A percentile compares a stretch with the other conserved stretches of the same genome.
These are phyloP conservation scores for Cucumis sativus DNA, from an alignment of 306 rosid species.

Conservation along the genomic window Cucumber_9930_V3 NC_026660.2:17177501-17178000, in stretches of 20 bases:
- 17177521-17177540: background rate
- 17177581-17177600: background rate
- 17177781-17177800: too few species aligned
- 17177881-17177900: too few species aligned
- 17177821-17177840: too few species aligned
- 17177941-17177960: too few species aligned
- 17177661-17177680: background rate
- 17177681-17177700: background rate
- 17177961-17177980: too few species aligned
- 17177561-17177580: background rate
- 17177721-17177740: background rate
- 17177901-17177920: too few species aligned
- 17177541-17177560: background rate
- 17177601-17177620: background rate
- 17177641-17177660: background rate
- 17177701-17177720: background rate
- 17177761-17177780: too few species aligned
- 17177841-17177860: too few species aligned
- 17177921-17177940: too few species aligned
- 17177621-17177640: background rate
- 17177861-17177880: too few species aligned
- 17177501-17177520: background rate
- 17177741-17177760: too few species aligned
- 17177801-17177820: too few species aligned
- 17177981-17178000: background rate